phyloP scores from a whole-genome alignment of 495 filamentous ascomycete species.

The Neurospora sp. region DNA sequence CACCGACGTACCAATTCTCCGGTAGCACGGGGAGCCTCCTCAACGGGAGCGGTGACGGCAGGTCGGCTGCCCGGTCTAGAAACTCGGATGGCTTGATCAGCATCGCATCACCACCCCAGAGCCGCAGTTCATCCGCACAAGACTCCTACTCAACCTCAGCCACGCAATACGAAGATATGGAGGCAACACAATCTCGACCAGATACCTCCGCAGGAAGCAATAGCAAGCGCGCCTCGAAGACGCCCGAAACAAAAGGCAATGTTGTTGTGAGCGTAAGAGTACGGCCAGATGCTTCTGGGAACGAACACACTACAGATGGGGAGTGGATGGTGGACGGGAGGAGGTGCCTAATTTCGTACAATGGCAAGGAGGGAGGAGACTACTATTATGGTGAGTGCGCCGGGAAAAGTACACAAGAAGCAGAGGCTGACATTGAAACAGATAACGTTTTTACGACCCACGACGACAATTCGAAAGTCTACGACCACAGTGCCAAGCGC shows the following conservation, averaged over 20 bases:
- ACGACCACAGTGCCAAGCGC: constrained; percentile 87
- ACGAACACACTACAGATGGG: constrained; percentile 52
- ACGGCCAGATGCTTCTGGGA: constrained; percentile 62
- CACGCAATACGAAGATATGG: constrained; percentile 74
- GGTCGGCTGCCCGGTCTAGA: constrained; percentile 52
- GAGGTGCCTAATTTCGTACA: constrained; percentile 68
- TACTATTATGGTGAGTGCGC: constrained; percentile 73
- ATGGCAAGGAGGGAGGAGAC: constrained; percentile 81
- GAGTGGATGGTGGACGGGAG: constrained; percentile 93
- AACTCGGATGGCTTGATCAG: constrained; percentile 62
- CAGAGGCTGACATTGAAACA: constrained; percentile 24
- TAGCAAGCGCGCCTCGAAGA: constrained; percentile 36
- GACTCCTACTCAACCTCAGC: constrained; percentile 85
- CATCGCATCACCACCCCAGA: constrained; percentile 70
- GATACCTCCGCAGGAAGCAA: constrained; percentile 29
- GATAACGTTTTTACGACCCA: constrained; percentile 93
- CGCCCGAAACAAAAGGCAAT: constrained; percentile 72
- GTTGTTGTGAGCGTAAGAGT: constrained; percentile 93
- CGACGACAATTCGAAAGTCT: constrained; percentile 88
- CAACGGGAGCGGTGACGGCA: constrained; percentile 67
- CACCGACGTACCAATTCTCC: constrained; percentile 27
- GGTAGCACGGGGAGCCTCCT: constrained; percentile 62
- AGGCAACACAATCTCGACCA: constrained; percentile 34
- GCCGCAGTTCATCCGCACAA: constrained; percentile 79
- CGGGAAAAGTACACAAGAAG: not conserved